These are phyloP conservation scores for Zasmidium cellare DNA, from an alignment of 2,329 filamentous ascomycete genomes.

Conservation along the genomic window DNA sequence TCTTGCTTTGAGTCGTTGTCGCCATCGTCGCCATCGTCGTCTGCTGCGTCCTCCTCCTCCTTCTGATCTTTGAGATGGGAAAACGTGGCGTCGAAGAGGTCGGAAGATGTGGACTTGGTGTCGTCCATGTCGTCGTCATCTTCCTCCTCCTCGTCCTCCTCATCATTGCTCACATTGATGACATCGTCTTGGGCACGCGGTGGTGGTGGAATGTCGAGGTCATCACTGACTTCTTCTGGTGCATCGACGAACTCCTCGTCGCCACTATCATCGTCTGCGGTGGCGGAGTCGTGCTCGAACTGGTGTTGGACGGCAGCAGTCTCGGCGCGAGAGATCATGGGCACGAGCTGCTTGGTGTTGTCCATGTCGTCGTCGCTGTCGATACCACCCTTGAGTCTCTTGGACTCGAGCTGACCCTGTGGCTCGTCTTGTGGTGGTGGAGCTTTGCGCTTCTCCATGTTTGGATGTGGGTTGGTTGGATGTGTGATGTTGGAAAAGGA, in stretches of 20 bases:
- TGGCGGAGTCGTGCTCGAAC: not conserved
- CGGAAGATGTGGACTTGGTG: conserved; percentile 3
- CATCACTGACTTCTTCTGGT: conserved; percentile 4
- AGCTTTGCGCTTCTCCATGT: not conserved
- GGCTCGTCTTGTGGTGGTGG: not conserved
- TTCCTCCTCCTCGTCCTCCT: not conserved
- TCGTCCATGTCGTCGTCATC: not conserved
- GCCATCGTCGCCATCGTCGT: conserved; percentile 5
- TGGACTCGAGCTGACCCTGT: not conserved
- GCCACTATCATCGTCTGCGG: conserved; percentile 8
- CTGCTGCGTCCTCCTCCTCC: conserved; percentile 1
- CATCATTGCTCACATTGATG: not conserved
- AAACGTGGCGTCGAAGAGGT: conserved; percentile 13
- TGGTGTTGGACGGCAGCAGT: not conserved
- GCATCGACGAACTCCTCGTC: conserved; percentile 25
- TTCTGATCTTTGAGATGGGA: not conserved
- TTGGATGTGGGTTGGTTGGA: conserved; percentile 8
- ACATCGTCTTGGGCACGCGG: not conserved
- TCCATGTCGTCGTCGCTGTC: not conserved
- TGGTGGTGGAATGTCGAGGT: too few relatives aligned
- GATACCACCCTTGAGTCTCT: conserved; percentile 3
- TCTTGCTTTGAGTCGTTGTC: not conserved
- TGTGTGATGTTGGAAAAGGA: not conserved
- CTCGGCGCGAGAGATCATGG: conserved; percentile 13
- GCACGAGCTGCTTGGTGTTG: conserved; percentile 12